A percentile compares a stretch with the other conserved stretches of the same genome.
Evolutionary conservation across 2,329 filamentous ascomycete species (phyloP).

Genomic region (Chrysoporthe austroafricana): DNA sequence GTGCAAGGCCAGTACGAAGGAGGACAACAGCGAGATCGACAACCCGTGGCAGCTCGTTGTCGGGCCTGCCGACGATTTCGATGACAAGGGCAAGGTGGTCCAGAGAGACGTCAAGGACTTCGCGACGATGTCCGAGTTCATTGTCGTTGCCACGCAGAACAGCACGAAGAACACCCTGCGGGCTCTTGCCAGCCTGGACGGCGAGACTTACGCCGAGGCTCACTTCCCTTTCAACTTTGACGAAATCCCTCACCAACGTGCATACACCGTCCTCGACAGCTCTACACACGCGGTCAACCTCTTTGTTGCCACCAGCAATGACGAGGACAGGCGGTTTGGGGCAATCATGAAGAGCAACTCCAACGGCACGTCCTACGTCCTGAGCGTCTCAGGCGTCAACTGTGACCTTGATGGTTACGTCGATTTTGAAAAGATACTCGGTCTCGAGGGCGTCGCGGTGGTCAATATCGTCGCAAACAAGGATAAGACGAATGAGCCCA

Average conservation of each 20-base stretch:
- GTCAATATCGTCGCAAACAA: slow-evolving; percentile 84
- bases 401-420: slow-evolving; percentile 77
- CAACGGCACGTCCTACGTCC: slow-evolving; percentile 92
- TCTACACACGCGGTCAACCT: slow-evolving; percentile 93
- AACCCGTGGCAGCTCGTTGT: slow-evolving; percentile 72
- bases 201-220: slow-evolving; percentile 77
- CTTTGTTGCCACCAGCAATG: slow-evolving; percentile 80
- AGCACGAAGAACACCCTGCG: slow-evolving; percentile 70
- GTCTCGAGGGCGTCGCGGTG: slow-evolving; percentile 85
- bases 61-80: slow-evolving; percentile 71
- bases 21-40: slow-evolving; percentile 63
- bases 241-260: slow-evolving; percentile 74
- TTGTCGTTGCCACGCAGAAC: slow-evolving; percentile 81
- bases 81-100: slow-evolving; percentile 64
- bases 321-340: slow-evolving; percentile 71
- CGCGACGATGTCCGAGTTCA: slow-evolving; percentile 95
- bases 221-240: slow-evolving; percentile 86
- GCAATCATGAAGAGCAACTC: slow-evolving; percentile 97
- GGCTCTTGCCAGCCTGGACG: slow-evolving; percentile 84
- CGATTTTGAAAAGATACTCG: slow-evolving; percentile 95
- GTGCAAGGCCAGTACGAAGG: slow-evolving; percentile 65
- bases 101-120: slow-evolving; percentile 80
- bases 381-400: slow-evolving; percentile 82
- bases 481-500: slow-evolving; percentile 66
- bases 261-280: slow-evolving; percentile 93